These are phyloP conservation scores for Debaryomyces hansenii DNA, from an alignment of 805 yeast species.

Conservation along the genomic window DNA sequence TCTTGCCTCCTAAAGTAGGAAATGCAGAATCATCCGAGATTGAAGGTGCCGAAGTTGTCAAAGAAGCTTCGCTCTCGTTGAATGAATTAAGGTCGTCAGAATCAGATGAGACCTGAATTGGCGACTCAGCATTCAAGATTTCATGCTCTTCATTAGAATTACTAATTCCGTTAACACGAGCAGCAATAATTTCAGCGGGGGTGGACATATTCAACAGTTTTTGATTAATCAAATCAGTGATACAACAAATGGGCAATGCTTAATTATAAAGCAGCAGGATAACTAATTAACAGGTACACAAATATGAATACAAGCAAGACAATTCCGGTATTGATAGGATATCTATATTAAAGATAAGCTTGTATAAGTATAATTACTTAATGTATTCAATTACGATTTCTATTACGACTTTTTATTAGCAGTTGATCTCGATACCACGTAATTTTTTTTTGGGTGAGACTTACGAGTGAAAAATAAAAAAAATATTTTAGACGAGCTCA, in stretches of 20 bases:
- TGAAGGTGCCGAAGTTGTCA: slow-evolving; percentile 31
- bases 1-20: slow-evolving; percentile 62
- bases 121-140: neutral
- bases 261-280: slow-evolving; percentile 17
- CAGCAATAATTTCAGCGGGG: slow-evolving; percentile 51
- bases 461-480: neutral
- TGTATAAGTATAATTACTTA: too few relatives aligned
- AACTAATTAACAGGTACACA: slow-evolving; percentile 1
- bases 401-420: too few relatives aligned
- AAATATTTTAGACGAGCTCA: too few relatives aligned
- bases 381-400: too few relatives aligned
- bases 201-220: slow-evolving; percentile 33
- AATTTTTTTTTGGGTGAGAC: neutral
- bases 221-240: slow-evolving; percentile 5
- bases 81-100: slow-evolving; percentile 15
- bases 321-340: neutral
- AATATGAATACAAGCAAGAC: neutral
- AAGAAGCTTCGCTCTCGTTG: slow-evolving; percentile 3
- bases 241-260: slow-evolving; percentile 19
- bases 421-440: too few relatives aligned
- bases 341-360: too few relatives aligned
- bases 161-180: slow-evolving; percentile 29
- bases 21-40: slow-evolving; percentile 56
- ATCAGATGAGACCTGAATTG: slow-evolving; percentile 10
- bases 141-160: slow-evolving; percentile 2